Conservation (phyloP, 345 rosid genomes). For the Cardamine resedifolia region DNA sequence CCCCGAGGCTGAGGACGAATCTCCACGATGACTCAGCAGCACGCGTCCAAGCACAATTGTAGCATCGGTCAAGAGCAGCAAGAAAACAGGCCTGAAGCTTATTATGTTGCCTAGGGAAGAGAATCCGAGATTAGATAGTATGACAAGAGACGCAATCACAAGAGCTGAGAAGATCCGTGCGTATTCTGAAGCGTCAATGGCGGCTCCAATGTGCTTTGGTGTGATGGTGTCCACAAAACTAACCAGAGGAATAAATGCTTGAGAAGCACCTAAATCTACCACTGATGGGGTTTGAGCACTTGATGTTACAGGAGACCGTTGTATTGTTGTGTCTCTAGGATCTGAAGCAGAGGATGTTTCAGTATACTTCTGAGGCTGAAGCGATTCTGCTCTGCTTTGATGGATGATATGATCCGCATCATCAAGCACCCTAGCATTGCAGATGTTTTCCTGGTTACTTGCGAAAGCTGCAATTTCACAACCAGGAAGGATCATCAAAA, state of each 20-base stretch:
- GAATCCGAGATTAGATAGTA: slow-evolving; percentile 55
- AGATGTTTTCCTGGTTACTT: slow-evolving; percentile 24
- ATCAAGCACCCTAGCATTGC: slow-evolving; percentile 26
- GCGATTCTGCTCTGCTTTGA: slow-evolving; percentile 29
- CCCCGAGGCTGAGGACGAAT: not conserved
- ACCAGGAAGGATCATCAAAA: slow-evolving; percentile 9
- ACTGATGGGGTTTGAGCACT: slow-evolving; percentile 40
- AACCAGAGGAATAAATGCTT: slow-evolving; percentile 28
- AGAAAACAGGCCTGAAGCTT: slow-evolving; percentile 67
- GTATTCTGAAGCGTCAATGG: slow-evolving; percentile 52
- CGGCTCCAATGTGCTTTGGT: slow-evolving; percentile 55
- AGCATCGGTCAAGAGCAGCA: slow-evolving; percentile 59
- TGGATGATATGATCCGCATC: slow-evolving; percentile 15
- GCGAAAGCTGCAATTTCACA: slow-evolving; percentile 46
- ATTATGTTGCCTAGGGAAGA: slow-evolving; percentile 53
- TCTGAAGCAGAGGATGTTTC: slow-evolving; percentile 33
- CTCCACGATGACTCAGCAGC: slow-evolving; percentile 38
- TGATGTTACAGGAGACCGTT: slow-evolving; percentile 29
- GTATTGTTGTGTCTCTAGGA: slow-evolving; percentile 23
- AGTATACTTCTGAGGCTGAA: not conserved
- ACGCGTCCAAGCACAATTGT: slow-evolving; percentile 52
- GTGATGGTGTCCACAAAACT: slow-evolving; percentile 32
- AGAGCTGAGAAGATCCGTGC: slow-evolving; percentile 53
- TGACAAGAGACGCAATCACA: slow-evolving; percentile 49
- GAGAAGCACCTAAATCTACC: slow-evolving; percentile 34